Evolutionary conservation across 768 basidiomycete species (phyloP).

Genomic region (Leccinum variicolor): DNA sequence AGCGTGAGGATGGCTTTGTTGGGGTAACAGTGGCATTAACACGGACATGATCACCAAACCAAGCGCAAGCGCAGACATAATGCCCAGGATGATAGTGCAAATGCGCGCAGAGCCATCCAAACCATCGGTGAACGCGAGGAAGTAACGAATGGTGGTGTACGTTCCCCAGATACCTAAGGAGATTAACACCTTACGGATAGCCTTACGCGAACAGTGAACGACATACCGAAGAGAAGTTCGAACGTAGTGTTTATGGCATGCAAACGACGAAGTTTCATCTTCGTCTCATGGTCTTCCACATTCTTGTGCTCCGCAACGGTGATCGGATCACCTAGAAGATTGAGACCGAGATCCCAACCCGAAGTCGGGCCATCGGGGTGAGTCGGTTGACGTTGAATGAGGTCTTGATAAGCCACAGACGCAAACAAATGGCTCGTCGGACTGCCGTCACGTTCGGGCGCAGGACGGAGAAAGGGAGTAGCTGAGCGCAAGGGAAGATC

Average conservation of each 20-base stretch:
- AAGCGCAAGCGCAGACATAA: constrained; percentile 21
- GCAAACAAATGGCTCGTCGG: constrained; percentile 14
- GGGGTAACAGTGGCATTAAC: constrained; percentile 38
- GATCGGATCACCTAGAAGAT: constrained; percentile 31
- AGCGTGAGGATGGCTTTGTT: constrained; percentile 5
- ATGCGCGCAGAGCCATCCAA: constrained; percentile 40
- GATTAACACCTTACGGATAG: neutral
- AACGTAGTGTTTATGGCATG: constrained; percentile 27
- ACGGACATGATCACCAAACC: constrained; percentile 34
- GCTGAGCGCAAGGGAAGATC: constrained; percentile 19
- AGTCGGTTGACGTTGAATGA: constrained; percentile 36
- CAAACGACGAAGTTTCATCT: constrained; percentile 35
- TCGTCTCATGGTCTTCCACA: constrained; percentile 24
- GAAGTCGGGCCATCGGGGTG: constrained; percentile 39
- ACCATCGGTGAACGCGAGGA: constrained; percentile 50
- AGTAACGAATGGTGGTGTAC: constrained; percentile 66
- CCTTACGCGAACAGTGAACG: constrained; percentile 3
- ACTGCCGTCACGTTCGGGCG: constrained; percentile 11
- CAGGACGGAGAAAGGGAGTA: constrained; percentile 18
- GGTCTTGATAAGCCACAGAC: constrained; percentile 35
- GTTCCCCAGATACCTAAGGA: constrained; percentile 52
- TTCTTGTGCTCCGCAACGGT: constrained; percentile 31
- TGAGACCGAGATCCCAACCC: constrained; percentile 30
- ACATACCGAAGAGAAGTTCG: constrained; percentile 37
- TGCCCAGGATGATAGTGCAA: constrained; percentile 29